These are phyloP conservation scores for Wickerhamiella allomyrinae DNA, from an alignment of 805 yeast species.

Conservation along the genomic window DNA sequence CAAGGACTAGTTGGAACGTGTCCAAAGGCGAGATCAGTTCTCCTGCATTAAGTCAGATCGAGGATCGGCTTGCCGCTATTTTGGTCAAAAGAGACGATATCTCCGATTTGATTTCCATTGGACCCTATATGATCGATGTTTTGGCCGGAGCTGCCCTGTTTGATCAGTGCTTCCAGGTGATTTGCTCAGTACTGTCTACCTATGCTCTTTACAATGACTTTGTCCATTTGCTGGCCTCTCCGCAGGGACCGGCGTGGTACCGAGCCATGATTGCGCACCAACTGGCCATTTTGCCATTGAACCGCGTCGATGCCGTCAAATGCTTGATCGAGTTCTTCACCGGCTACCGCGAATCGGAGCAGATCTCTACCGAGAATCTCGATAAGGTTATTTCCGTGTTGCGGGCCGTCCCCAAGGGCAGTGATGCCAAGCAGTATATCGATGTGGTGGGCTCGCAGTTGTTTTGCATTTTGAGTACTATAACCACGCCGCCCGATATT, in stretches of 20 bases:
- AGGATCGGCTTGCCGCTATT: neutral
- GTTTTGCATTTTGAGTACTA: constrained; percentile 37
- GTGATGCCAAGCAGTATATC: constrained; percentile 39
- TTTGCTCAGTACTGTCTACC: constrained; percentile 32
- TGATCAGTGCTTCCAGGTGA: neutral
- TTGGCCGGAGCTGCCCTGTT: constrained; percentile 8
- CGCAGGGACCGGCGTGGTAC: constrained; percentile 30
- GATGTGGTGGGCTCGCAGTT: constrained; percentile 48
- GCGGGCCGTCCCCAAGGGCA: constrained; percentile 40
- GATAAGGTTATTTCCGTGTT: constrained; percentile 54
- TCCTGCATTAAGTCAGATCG: neutral
- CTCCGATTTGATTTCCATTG: constrained; percentile 21
- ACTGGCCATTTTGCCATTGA: constrained; percentile 40
- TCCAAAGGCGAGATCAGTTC: neutral
- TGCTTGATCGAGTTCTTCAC: constrained; percentile 62
- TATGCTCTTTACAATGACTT: constrained; percentile 50
- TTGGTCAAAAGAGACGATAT: constrained; percentile 19
- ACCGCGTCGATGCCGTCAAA: constrained; percentile 54
- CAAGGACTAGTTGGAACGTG: constrained; percentile 26
- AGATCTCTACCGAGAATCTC: constrained; percentile 49
- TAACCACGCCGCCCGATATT: constrained; percentile 30
- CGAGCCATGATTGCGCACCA: constrained; percentile 33
- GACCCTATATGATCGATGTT: constrained; percentile 10
- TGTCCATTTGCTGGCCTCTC: constrained; percentile 35
- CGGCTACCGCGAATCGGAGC: constrained; percentile 63